Conservation (phyloP, 352 stramenopile genomes). For the Halophytophthora polymorphica region DNA sequence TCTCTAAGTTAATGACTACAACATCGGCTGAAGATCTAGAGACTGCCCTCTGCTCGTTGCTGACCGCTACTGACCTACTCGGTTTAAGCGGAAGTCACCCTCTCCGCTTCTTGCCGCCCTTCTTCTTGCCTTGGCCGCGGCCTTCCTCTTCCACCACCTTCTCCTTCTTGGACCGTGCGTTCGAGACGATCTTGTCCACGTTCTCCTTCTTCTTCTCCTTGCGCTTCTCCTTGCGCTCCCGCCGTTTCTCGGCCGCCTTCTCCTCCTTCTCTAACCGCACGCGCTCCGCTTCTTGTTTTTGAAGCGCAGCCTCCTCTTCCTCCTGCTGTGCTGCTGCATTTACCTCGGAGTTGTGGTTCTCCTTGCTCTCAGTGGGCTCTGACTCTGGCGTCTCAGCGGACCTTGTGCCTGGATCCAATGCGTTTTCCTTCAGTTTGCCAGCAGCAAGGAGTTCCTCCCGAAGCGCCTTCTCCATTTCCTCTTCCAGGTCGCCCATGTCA, state of each 20-base stretch:
- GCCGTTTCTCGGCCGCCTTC: slow-evolving; percentile 74
- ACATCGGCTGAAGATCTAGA: not conserved
- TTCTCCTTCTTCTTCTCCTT: slow-evolving; percentile 81
- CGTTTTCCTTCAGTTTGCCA: slow-evolving; percentile 25
- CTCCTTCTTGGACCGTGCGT: slow-evolving; percentile 38
- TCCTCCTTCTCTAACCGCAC: slow-evolving; percentile 67
- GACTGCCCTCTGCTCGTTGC: not conserved
- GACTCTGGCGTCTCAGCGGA: slow-evolving; percentile 2
- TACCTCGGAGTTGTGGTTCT: slow-evolving; percentile 8
- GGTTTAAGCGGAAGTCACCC: slow-evolving; percentile 8
- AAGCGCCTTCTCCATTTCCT: slow-evolving; percentile 55
- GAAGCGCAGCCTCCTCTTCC: slow-evolving; percentile 30
- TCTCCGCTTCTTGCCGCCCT: slow-evolving; percentile 30
- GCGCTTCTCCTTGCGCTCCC: slow-evolving; percentile 77
- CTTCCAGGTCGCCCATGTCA: slow-evolving; percentile 54
- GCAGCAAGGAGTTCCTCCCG: slow-evolving; percentile 52
- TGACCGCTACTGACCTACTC: no score
- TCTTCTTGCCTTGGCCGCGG: slow-evolving; percentile 38
- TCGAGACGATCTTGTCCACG: slow-evolving; percentile 62
- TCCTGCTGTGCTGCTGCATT: slow-evolving; percentile 24
- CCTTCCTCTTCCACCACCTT: slow-evolving; percentile 29
- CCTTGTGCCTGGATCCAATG: slow-evolving; percentile 1
- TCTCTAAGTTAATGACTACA: slow-evolving; percentile 2
- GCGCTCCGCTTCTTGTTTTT: slow-evolving; percentile 40
- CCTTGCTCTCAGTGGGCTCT: slow-evolving; percentile 3